Evolutionary conservation across 2,329 filamentous ascomycete species (phyloP), one percentile per base, ranked within the genome.

Genomic region (Aureobasidium sp.): DNA sequence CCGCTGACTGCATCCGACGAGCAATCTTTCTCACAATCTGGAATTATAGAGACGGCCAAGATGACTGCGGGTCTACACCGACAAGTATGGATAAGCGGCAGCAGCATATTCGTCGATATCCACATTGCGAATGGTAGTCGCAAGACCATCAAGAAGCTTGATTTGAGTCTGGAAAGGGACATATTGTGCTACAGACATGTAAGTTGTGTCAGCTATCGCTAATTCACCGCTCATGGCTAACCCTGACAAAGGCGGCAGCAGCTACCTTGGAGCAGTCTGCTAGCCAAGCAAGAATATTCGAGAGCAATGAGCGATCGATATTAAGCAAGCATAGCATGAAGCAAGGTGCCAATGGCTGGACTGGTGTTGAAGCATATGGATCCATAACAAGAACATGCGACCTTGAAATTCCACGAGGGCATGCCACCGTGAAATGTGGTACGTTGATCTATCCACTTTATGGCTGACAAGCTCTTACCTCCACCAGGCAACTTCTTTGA

Each of bases 41-140:
- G 68, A 32, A 70, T 70, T 1, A 63, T 76, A 1, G 79, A 82
- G 63, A 74, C 73, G 10, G 69, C 82, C 29, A 74, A 73, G 59
- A 68, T 82, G 21, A 82, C 80, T 25, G 81, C 81, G 32, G 80
- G 80, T 7, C 67, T 83, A 9, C 81, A 83, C 67, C 76, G 81
- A n/a, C 81, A 83, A 68, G 81, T 82, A 32, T 83, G 81, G 81
- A 79, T 83, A 59, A 82, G 79, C 65, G 81, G 81, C 16, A 79
- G 79, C 27, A 79, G 74, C 65, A 78, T 83, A 37, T 83, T 82
- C 63, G 77, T 81, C 16, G 81, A 83, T 64, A 73, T 83, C 3
- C 78, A 81, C 61, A 72, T 83, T 41, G 71, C 72, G 44, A 83
- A 83, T 66, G 76, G 75, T 45, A 80, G 76, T 63, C 75, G 75